phyloP scores from a whole-genome alignment of 495 filamentous ascomycete species.

The Letharia columbiana region DNA sequence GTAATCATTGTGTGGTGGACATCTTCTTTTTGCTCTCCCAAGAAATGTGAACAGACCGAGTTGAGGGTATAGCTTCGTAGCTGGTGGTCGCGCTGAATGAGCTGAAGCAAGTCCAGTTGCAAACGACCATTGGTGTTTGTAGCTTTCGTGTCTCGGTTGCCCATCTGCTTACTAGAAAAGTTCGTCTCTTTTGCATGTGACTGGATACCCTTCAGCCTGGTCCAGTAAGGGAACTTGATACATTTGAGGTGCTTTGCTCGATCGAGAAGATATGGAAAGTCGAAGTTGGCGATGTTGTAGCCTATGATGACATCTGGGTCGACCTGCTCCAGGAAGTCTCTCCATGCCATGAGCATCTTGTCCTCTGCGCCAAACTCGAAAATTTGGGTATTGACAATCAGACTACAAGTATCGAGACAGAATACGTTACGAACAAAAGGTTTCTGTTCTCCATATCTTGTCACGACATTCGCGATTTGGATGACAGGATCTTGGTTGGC shows the following conservation, averaged over 20 bases:
- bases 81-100: slow-evolving; percentile 90
- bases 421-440: slow-evolving; percentile 97
- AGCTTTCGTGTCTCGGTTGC: slow-evolving; percentile 83
- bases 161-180: slow-evolving; percentile 98
- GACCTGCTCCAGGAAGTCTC: slow-evolving; percentile 78
- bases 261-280: slow-evolving; percentile 93
- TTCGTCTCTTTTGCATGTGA: slow-evolving; percentile 68
- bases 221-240: slow-evolving; percentile 71
- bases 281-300: slow-evolving; percentile 98
- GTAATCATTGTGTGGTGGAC: slow-evolving; percentile 99
- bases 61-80: slow-evolving; percentile 95
- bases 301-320: slow-evolving; percentile 98
- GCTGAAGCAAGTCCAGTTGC: slow-evolving; percentile 85
- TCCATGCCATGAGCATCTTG: slow-evolving; percentile 82
- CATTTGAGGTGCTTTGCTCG: slow-evolving; percentile 78
- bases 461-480: slow-evolving; percentile 97
- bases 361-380: slow-evolving; percentile 71
- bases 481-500: slow-evolving; percentile 88
- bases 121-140: slow-evolving; percentile 93
- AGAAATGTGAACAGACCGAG: slow-evolving; percentile 91
- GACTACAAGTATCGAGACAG: slow-evolving; percentile 77
- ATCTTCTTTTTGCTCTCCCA: slow-evolving; percentile 97
- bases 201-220: slow-evolving; percentile 54
- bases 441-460: slow-evolving; percentile 88
- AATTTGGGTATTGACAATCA: slow-evolving; percentile 92